Conservation (phyloP, 2,329 filamentous ascomycete genomes). For the Aspergillus fischeri region DNA sequence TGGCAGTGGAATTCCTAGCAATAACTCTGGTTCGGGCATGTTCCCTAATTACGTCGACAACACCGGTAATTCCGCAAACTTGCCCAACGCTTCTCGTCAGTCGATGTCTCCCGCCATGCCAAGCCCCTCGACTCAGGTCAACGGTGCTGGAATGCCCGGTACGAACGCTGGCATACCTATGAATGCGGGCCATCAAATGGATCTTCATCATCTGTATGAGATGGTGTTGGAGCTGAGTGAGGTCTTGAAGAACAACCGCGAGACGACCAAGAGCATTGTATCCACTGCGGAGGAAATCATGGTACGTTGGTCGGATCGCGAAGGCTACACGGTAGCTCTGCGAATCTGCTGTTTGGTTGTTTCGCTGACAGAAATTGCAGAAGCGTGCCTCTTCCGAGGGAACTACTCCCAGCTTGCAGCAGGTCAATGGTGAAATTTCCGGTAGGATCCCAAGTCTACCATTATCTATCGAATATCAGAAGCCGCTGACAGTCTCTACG, state of each 20-base stretch:
- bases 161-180: constrained; percentile 38
- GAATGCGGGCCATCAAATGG: constrained; percentile 50
- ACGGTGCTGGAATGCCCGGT: constrained; percentile 34
- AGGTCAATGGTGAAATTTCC: constrained; percentile 42
- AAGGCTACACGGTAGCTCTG: not conserved
- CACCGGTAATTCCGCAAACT: constrained; percentile 25
- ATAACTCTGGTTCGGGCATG: constrained; percentile 24
- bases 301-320: constrained; percentile 25
- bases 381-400: constrained; percentile 42
- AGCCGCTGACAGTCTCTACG: not conserved
- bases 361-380: constrained; percentile 23
- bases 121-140: constrained; percentile 29
- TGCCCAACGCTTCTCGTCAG: constrained; percentile 31
- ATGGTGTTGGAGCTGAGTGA: constrained; percentile 49
- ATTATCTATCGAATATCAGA: not conserved
- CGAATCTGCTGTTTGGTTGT: not conserved
- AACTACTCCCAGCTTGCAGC: constrained; percentile 36
- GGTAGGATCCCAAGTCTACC: constrained; percentile 25
- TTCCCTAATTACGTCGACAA: constrained; percentile 33
- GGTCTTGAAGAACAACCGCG: constrained; percentile 47
- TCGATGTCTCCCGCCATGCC: constrained; percentile 31
- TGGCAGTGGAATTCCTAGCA: constrained; percentile 24
- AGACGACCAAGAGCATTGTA: constrained; percentile 48
- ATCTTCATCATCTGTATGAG: constrained; percentile 48
- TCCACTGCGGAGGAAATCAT: constrained; percentile 47